Base-by-base conservation (phyloP, 1,284 basidiomycete species). In the Ganoderma sinense region DNA sequence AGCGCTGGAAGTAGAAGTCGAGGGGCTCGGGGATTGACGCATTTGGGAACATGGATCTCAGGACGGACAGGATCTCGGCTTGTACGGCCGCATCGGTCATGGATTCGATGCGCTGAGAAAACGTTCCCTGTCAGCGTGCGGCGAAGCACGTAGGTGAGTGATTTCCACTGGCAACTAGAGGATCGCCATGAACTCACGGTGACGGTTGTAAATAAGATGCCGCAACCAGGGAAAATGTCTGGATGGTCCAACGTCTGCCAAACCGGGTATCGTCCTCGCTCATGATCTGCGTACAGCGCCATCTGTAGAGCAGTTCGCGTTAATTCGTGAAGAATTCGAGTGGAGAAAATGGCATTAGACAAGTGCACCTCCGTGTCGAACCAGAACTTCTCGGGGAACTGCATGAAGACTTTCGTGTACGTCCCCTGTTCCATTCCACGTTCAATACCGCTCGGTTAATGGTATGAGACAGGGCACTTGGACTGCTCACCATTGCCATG, bases 341-440 rank as follows among this genome's bases (percentile, higher is more conserved):
- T 23, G 40, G 56, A 10, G 43, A 53, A 29, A 13, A 16, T n/a
- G 13, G 4, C 33, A 29, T 63, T 23, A 23, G 16, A 72, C 77
- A 26, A 18, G 48, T 71, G 6, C 55, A 88, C 90, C 85, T 92
- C 83, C 0, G 88, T 88, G 51, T 89, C 84, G 69, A 90, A 90
- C 91, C 91, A 93, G 77, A 93, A 93, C 53, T 88, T 89, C 67
- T 85, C 75, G 0, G 87, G 82, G 75, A 92, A 93, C 70, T 89
- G 84, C 58, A 92, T 74, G 78, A 92, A 93, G 60, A 93, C 91
- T 80, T 92, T 93, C 4, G 91, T 91, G 75, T 91, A 93, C 2
- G 86, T 89, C 1, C 84, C 84, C 85, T 87, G 45, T 11, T 26
- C 16, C 18, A 31, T 13, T 5, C 23, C 36, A 4, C 18, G 1